phyloP scores from a whole-genome alignment of 495 filamentous ascomycete genomes.

The Tuber magnatum region DNA sequence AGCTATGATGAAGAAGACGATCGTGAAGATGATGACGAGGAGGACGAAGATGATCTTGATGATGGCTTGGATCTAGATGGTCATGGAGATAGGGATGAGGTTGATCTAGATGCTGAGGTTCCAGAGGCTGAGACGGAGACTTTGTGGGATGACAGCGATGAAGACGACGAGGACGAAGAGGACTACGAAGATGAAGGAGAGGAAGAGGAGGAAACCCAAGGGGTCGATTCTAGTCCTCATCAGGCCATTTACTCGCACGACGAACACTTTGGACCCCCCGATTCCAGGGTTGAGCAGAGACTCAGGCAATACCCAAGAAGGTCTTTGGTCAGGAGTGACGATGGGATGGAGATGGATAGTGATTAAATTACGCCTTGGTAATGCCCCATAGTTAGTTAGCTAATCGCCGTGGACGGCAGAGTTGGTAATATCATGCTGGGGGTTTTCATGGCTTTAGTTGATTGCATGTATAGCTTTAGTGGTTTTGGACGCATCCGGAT shows the following conservation, averaged over 20 bases:
- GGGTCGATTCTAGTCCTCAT: conserved; percentile 36
- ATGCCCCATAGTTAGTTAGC: neutral
- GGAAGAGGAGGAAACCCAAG: conserved; percentile 43
- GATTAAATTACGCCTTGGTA: conserved; percentile 12
- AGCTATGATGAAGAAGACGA: conserved; percentile 38
- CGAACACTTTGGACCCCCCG: conserved; percentile 33
- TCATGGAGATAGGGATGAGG: conserved; percentile 22
- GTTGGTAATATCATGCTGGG: neutral
- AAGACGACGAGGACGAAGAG: conserved; percentile 39
- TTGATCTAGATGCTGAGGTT: conserved; percentile 28
- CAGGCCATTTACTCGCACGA: conserved; percentile 41
- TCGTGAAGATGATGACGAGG: conserved; percentile 33
- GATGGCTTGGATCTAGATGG: conserved; percentile 32
- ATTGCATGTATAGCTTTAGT: neutral
- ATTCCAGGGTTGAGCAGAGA: conserved; percentile 31
- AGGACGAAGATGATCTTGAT: conserved; percentile 34
- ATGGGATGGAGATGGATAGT: conserved; percentile 41
- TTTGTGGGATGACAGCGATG: conserved; percentile 44
- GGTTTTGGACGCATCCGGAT: neutral
- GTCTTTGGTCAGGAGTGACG: conserved; percentile 31
- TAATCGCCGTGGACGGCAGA: neutral
- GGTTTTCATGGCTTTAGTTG: neutral
- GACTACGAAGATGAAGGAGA: conserved; percentile 45
- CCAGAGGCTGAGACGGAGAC: conserved; percentile 33
- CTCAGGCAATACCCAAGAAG: conserved; percentile 19